Percentiles rank a stretch among this genome's conserved stretches.
These are phyloP conservation scores for Phytophthora litchii DNA, from an alignment of 352 stramenopile genomes.

Conservation along the genomic window DNA sequence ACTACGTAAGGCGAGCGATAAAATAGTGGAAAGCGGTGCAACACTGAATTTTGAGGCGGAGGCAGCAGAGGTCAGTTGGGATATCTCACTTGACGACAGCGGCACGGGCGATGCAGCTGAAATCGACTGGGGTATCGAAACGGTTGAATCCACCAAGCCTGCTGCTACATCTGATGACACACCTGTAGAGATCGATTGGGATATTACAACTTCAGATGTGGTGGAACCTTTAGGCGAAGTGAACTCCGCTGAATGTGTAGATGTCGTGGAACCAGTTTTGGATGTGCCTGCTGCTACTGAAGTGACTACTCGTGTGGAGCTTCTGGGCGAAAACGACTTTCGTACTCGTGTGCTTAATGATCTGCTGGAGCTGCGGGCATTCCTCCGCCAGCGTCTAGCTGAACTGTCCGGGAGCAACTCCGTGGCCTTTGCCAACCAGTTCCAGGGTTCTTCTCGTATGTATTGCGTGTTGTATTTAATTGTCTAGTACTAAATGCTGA, in stretches of 20 bases:
- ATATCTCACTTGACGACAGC: conserved; percentile 63
- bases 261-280: conserved; percentile 10
- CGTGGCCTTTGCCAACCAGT: conserved; percentile 77
- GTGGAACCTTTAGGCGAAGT: conserved; percentile 29
- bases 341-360: conserved; percentile 71
- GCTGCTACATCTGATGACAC: conserved; percentile 29
- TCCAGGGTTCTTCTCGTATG: conserved; percentile 67
- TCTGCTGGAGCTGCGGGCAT: conserved; percentile 72
- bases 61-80: conserved; percentile 73
- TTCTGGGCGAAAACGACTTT: conserved; percentile 65
- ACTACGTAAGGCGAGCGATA: conserved; percentile 49
- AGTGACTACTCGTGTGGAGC: conserved; percentile 46
- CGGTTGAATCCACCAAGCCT: conserved; percentile 27
- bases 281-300: conserved; percentile 9
- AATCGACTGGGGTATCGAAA: conserved; percentile 80
- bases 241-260: conserved; percentile 4
- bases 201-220: conserved; percentile 62
- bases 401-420: conserved; percentile 54
- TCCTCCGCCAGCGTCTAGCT: conserved; percentile 58
- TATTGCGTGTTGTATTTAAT: not conserved
- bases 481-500: conserved; percentile 12
- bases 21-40: conserved; percentile 20
- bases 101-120: conserved; percentile 32
- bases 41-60: conserved; percentile 58
- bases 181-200: conserved; percentile 77